Evolutionary conservation across 306 rosid species (phyloP), one percentile per base, ranked within the genome.

Genomic region (Ammopiptanthus mongolicus): DNA sequence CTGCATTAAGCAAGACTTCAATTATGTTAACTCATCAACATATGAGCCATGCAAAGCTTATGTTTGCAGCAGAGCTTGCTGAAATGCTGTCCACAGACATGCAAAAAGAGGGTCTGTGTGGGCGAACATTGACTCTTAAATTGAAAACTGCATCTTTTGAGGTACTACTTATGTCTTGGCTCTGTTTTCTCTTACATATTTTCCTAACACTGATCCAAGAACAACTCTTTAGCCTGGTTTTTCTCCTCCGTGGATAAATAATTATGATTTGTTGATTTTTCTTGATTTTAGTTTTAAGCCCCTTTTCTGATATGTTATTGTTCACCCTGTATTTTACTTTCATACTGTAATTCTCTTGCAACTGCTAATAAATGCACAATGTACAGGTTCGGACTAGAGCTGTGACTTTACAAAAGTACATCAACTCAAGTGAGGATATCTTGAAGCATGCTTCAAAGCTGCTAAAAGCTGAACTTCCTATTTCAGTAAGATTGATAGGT

Each of bases 391-490:
- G 91, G 51, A 87, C 92, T 63, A 90, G 97, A 90, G 95, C 97
- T 44, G 86, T 91, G 86, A 90, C 98, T 71, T 86, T 80, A 79
- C 96, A 73, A 5, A 86, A 88, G 78, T 79, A 80, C 82, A 85
- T 95, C 46, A 78, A 83, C 85, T 83, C 95, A 1, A 82, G 86
- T 37, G 94, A 79, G 80, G 98, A 95, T 81, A 88, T 95, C 63
- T 78, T 95, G 86, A 88, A 88, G 76, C 88, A 90, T 72, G 97
- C 98, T 37, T 82, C 86, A 53, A 91, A 88, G 86, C 83, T 95
- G 82, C 89, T 95, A 58, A 88, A 86, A 87, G 96, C 93, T 71
- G 98, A 91, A 71, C 89, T 95, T 83, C 98, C 98, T n/a, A 75
- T 91, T 77, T 95, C 98, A 61, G 57, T 95, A 62, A 84, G 98